These are phyloP conservation scores for Diaporthe vexans DNA, from an alignment of 2,329 filamentous ascomycete genomes.

Conservation along the genomic window DNA sequence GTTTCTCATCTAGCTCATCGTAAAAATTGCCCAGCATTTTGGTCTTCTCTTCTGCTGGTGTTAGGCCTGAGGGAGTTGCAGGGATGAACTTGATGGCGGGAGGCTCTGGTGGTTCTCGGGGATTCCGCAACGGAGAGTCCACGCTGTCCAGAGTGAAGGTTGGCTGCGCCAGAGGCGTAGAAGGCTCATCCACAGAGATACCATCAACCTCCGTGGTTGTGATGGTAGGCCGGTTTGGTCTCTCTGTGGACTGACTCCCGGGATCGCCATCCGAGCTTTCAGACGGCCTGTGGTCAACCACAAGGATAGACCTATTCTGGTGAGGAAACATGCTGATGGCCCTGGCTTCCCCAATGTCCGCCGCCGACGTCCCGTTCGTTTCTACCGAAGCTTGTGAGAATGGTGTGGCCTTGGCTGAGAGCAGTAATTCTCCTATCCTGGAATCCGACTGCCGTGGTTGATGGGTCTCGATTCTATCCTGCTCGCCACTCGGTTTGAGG, in stretches of 20 bases:
- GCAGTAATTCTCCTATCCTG: conserved; percentile 62
- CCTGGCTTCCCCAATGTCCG: conserved; percentile 73
- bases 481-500: conserved; percentile 50
- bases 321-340: conserved; percentile 74
- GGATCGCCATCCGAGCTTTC: conserved; percentile 57
- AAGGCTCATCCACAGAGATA: conserved; percentile 50
- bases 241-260: conserved; percentile 41
- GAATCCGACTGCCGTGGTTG: conserved; percentile 54
- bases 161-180: conserved; percentile 68
- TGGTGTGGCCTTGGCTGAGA: conserved; percentile 71
- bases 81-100: conserved; percentile 72
- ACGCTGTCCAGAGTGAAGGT: conserved; percentile 65
- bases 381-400: conserved; percentile 74
- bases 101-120: conserved; percentile 69
- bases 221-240: conserved; percentile 53
- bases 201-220: conserved; percentile 56
- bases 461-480: conserved; percentile 14
- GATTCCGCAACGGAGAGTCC: conserved; percentile 74
- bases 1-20: conserved; percentile 61
- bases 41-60: conserved; percentile 67
- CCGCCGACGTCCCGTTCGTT: conserved; percentile 71
- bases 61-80: conserved; percentile 72
- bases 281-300: conserved; percentile 70
- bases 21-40: conserved; percentile 68
- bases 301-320: conserved; percentile 73